Base-by-base conservation (phyloP, 805 yeast genomes). In the Wickerhamiella musiphila region DNA sequence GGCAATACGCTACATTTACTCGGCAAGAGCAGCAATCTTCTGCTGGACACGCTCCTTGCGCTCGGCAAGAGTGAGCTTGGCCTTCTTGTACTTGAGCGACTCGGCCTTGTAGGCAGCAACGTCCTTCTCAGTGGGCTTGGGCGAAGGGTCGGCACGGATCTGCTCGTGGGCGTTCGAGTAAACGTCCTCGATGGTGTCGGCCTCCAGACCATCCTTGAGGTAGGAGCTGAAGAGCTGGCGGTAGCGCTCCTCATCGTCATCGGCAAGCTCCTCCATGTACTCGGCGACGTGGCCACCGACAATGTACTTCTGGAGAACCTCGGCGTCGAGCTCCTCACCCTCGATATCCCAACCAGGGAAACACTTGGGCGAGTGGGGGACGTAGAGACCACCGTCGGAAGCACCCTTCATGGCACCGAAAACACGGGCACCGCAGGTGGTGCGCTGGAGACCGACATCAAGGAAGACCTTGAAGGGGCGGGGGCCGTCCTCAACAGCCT, bases 331-430 rank as follows among this genome's bases (percentile, higher is more conserved):
- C 70, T 90, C 98, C 72, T 90, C 94, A 55, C 77, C 58, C 73
- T 90, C 98, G 56, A 86, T 81, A 66, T 90, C 98, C 93, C 86
- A 90, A 70, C 98, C 98, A 67, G 98, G 98, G 94, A 84, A 90
- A 78, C 98, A 84, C 75, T 84, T 84, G 60, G 93, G 79, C 54
- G 93, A 82, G 84, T 90, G 98, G 52, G 98, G 98, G 60, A 90
- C 71, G 84, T 78, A 82, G 57, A 90, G 72, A 56, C 98, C 98
- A 79, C 98, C 98, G 63, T 90, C 98, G 46, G 96, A 86, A 58
- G 98, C 98, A 78, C 98, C 98, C 78, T 90, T 90, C 59, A 90
- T 71, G 60, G 90, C 95, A 81, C 96, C 98, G 58, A 90, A 90
- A 63, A 90, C 73, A 68, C 93, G 81, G 61, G 96, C 95, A 82